Conservation (phyloP, 2,329 filamentous ascomycete genomes). For the Xylariales sp. region DNA sequence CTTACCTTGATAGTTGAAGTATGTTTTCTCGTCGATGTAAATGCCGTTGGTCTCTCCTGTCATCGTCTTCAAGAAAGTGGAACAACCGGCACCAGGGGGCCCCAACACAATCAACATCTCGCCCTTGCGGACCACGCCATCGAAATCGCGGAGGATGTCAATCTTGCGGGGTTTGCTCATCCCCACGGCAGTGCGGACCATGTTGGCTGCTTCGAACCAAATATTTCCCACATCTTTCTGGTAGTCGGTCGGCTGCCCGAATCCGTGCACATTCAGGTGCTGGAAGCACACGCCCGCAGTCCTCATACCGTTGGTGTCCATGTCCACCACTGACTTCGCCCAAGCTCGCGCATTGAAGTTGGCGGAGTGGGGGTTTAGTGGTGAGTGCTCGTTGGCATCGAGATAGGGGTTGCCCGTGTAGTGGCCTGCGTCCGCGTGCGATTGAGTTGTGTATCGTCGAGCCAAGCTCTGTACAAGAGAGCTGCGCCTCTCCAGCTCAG, state of each 20-base stretch:
- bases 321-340: neutral
- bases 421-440: conserved; percentile 25
- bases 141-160: conserved; percentile 46
- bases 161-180: conserved; percentile 27
- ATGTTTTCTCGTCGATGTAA: conserved; percentile 34
- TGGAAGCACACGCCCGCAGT: conserved; percentile 29
- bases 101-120: conserved; percentile 44
- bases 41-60: conserved; percentile 48
- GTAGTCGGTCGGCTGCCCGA: conserved; percentile 28
- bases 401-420: too few relatives aligned
- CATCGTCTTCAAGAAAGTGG: conserved; percentile 54
- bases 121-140: conserved; percentile 44
- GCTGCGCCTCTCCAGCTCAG: conserved; percentile 45
- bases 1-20: conserved; percentile 49
- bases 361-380: conserved; percentile 1
- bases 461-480: conserved; percentile 53
- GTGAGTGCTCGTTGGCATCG: too few relatives aligned
- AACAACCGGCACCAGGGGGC: conserved; percentile 49
- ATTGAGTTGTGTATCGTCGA: conserved; percentile 48
- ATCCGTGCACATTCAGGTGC: conserved; percentile 32
- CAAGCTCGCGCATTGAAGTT: conserved; percentile 3
- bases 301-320: neutral
- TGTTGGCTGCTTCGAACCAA: neutral
- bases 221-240: conserved; percentile 16
- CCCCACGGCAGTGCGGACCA: neutral